Percentiles rank a stretch among this genome's conserved stretches.
phyloP scores from a whole-genome alignment of 2,329 filamentous ascomycete genomes.

The Neofusicoccum sp. region DNA sequence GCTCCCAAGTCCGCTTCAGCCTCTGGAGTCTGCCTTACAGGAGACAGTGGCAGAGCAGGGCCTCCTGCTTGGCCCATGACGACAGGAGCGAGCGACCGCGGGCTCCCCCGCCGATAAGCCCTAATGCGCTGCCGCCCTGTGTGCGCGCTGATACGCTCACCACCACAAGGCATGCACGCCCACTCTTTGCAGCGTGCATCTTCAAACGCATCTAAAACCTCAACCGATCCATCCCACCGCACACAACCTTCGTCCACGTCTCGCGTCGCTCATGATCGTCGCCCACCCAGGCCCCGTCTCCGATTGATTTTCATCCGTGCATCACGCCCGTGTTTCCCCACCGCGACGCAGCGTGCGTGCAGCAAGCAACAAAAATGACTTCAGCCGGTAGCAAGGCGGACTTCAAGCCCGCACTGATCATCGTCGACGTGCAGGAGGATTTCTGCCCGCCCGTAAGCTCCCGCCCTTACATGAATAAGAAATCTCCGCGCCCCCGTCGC shows the following conservation, averaged over 20 bases:
- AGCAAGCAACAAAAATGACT: conserved; percentile 14
- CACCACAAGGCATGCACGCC: neutral
- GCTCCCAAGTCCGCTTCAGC: neutral
- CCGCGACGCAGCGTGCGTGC: neutral
- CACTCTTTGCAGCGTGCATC: neutral
- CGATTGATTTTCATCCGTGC: neutral
- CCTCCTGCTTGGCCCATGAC: neutral
- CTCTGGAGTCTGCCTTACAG: neutral
- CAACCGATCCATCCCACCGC: neutral
- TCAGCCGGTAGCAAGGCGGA: neutral
- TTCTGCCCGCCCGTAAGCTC: conserved; percentile 82
- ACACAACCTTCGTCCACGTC: neutral
- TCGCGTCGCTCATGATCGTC: neutral
- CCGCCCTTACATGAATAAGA: neutral
- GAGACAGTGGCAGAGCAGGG: neutral
- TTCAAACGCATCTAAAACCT: conserved; percentile 10
- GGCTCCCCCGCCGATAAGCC: too few species aligned
- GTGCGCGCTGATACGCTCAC: conserved; percentile 2
- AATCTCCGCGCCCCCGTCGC: neutral
- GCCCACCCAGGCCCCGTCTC: neutral
- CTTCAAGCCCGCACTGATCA: conserved; percentile 63
- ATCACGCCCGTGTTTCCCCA: neutral
- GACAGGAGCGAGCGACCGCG: neutral
- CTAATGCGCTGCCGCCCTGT: neutral
- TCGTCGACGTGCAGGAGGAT: conserved; percentile 92